Conservation (phyloP, 2,329 filamentous ascomycete genomes). For the Pseudonectria buxi region DNA sequence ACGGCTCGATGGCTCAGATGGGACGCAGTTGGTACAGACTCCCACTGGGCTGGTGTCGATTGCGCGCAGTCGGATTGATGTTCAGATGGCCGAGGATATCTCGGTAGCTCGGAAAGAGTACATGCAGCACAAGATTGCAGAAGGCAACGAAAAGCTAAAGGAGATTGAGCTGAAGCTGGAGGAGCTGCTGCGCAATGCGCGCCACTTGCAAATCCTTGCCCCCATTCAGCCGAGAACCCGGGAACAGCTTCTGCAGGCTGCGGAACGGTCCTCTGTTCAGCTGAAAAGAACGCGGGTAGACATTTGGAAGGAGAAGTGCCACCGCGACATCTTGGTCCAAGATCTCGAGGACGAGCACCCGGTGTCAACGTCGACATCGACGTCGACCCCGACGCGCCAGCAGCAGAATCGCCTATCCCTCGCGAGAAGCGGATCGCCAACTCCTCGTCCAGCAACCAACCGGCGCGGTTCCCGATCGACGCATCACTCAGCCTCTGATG, state of each 20-base stretch:
- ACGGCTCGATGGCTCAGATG: constrained; percentile 59
- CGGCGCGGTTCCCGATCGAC: constrained; percentile 23
- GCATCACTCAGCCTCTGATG: constrained; percentile 18
- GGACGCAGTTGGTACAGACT: constrained; percentile 56
- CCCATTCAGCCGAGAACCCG: constrained; percentile 87
- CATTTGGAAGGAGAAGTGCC: constrained; percentile 86
- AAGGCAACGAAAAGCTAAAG: constrained; percentile 73
- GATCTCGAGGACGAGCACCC: constrained; percentile 73
- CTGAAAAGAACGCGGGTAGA: constrained; percentile 92
- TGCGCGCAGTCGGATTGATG: constrained; percentile 66
- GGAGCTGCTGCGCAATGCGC: constrained; percentile 75
- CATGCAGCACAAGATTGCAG: constrained; percentile 75
- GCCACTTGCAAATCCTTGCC: constrained; percentile 81
- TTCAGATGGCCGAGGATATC: constrained; percentile 80
- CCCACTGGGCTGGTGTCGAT: constrained; percentile 68
- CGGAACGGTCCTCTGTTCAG: constrained; percentile 77
- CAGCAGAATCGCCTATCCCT: constrained; percentile 18
- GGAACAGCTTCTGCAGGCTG: constrained; percentile 78
- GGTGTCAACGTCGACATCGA: constrained; percentile 6
- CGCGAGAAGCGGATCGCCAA: constrained; percentile 20
- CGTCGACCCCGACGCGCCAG: constrained; percentile 20
- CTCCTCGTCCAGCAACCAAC: constrained; percentile 14
- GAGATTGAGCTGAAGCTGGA: constrained; percentile 72
- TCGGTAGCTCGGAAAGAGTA: constrained; percentile 73
- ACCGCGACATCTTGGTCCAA: constrained; percentile 77